phyloP scores from a whole-genome alignment of 441 rosid species.

The Jatropha podagrica region DNA sequence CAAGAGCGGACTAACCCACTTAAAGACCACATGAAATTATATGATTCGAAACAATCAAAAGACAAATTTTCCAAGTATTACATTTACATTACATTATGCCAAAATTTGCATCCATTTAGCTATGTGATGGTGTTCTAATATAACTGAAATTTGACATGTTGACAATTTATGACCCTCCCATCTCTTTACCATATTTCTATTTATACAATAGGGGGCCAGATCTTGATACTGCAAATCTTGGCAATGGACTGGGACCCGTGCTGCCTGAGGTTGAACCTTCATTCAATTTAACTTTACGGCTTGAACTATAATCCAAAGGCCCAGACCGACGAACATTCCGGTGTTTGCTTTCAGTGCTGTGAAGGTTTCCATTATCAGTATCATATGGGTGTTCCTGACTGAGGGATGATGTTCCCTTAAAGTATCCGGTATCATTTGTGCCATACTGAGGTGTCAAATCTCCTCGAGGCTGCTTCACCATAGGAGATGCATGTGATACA shows the following conservation, averaged over 20 bases:
- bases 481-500: constrained; percentile 79
- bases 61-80: neutral
- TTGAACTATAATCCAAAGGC: constrained; percentile 84
- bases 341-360: constrained; percentile 48
- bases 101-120: constrained; percentile 9
- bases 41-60: neutral
- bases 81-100: constrained; percentile 17
- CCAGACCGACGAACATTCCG: constrained; percentile 84
- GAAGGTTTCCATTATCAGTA: constrained; percentile 46
- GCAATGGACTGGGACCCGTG: constrained; percentile 87
- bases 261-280: constrained; percentile 77
- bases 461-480: constrained; percentile 57
- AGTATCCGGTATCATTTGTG: constrained; percentile 62
- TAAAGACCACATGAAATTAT: neutral
- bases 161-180: constrained; percentile 22
- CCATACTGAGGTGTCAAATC: constrained; percentile 79
- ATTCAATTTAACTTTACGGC: constrained; percentile 58
- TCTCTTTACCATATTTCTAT: constrained; percentile 32
- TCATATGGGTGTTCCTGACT: constrained; percentile 62
- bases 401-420: constrained; percentile 77
- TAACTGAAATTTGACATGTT: constrained; percentile 12
- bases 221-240: constrained; percentile 93
- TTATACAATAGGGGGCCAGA: constrained; percentile 93
- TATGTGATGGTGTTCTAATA: neutral
- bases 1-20: neutral